phyloP scores from a whole-genome alignment of 345 rosid species.

The Hibiscus tridactylites region DNA sequence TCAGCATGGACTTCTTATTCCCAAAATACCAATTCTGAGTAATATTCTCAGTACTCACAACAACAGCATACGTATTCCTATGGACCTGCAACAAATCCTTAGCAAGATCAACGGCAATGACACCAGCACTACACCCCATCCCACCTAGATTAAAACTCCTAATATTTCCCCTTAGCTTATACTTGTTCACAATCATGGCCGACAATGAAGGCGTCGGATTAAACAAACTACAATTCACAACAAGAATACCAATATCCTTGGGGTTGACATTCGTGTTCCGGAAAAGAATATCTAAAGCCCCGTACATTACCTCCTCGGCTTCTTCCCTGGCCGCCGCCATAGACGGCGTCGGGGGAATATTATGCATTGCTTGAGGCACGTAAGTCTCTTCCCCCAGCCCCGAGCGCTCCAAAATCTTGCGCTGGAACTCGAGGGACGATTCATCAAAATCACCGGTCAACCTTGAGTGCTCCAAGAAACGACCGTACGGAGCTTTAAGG shows the following conservation, averaged over 20 bases:
- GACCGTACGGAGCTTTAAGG: constrained; percentile 29
- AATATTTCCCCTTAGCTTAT: constrained; percentile 51
- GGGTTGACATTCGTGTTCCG: constrained; percentile 43
- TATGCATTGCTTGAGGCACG: constrained; percentile 48
- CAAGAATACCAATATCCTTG: constrained; percentile 60
- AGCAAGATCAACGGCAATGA: constrained; percentile 57
- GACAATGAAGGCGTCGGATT: constrained; percentile 72
- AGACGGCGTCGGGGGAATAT: constrained; percentile 44
- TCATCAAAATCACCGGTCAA: constrained; percentile 49
- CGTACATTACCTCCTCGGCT: constrained; percentile 62
- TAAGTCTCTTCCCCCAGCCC: constrained; percentile 72
- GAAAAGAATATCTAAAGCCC: constrained; percentile 47
- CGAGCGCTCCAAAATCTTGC: constrained; percentile 58
- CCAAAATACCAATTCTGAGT: constrained; percentile 63
- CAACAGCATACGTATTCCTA: constrained; percentile 62
- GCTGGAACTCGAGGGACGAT: constrained; percentile 54
- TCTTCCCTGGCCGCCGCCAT: constrained; percentile 55
- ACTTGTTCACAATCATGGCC: constrained; percentile 57
- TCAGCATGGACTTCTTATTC: constrained; percentile 66
- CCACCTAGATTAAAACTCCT: constrained; percentile 60
- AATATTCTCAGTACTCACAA: constrained; percentile 69
- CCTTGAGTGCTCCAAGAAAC: constrained; percentile 47
- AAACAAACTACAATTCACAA: constrained; percentile 70
- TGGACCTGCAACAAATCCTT: constrained; percentile 59
- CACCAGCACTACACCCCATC: constrained; percentile 86